Evolutionary conservation across 495 filamentous ascomycete genomes (phyloP).

Genomic region (Podospora conica): DNA sequence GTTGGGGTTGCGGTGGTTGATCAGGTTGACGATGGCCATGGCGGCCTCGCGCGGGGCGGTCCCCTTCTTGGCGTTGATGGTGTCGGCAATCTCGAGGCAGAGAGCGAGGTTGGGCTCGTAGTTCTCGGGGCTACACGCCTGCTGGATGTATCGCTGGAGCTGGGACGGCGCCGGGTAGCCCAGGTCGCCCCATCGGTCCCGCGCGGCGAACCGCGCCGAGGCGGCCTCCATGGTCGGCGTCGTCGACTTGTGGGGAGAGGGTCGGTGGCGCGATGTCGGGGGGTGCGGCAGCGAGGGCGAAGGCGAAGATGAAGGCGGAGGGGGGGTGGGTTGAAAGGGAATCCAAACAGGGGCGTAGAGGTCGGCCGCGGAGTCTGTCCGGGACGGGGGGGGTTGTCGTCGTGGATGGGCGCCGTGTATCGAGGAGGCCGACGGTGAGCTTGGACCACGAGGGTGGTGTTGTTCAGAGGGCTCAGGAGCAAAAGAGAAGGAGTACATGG

Average conservation of each 20-base stretch:
- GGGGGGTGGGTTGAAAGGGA: background rate
- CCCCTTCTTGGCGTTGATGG: slow-evolving; percentile 97
- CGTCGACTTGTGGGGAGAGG: background rate
- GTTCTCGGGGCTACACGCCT: slow-evolving; percentile 92
- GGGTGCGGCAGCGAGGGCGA: background rate
- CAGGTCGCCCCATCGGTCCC: slow-evolving; percentile 88
- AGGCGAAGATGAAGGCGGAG: too few species aligned
- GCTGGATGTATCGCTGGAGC: slow-evolving; percentile 90
- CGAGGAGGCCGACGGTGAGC: background rate
- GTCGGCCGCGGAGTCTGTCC: background rate
- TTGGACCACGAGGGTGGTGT: slow-evolving; percentile 3
- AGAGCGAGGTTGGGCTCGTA: slow-evolving; percentile 96
- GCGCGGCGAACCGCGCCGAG: slow-evolving; percentile 87
- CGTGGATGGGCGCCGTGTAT: background rate
- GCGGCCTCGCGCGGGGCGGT: slow-evolving; percentile 95
- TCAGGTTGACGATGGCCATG: slow-evolving; percentile 84
- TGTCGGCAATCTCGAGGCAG: slow-evolving; percentile 91
- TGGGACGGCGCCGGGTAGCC: slow-evolving; percentile 72
- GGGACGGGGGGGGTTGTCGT: background rate
- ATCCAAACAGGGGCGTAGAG: slow-evolving; percentile 3
- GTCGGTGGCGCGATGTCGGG: background rate
- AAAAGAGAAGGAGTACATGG: background rate
- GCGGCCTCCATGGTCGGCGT: slow-evolving; percentile 71
- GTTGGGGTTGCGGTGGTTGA: slow-evolving; percentile 96
- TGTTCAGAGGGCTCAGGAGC: background rate